Conservation (phyloP, 2,329 filamentous ascomycete genomes). For the Byssothecium circinans region DNA sequence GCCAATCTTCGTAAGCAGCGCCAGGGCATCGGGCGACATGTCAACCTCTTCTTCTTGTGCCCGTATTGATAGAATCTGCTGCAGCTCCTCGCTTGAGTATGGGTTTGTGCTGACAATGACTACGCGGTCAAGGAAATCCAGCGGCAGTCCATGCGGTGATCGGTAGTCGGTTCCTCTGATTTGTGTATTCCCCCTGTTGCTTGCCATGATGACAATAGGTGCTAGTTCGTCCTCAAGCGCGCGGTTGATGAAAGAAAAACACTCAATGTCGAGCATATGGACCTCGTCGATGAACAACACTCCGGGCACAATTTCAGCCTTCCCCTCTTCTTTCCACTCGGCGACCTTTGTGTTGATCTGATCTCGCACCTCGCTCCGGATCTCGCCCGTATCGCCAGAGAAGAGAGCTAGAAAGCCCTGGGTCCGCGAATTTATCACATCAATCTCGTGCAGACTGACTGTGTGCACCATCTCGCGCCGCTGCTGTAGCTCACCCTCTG, state of each 20-base stretch:
- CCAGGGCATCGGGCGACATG: conserved; percentile 83
- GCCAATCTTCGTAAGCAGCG: conserved; percentile 92
- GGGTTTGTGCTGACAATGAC: conserved; percentile 93
- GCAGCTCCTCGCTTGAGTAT: conserved; percentile 82
- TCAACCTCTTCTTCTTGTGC: conserved; percentile 97
- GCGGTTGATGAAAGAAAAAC: conserved; percentile 97
- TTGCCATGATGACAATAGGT: conserved; percentile 98
- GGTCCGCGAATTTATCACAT: conserved; percentile 98
- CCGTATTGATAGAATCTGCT: conserved; percentile 87
- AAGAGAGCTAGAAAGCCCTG: conserved; percentile 97
- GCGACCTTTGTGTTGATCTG: conserved; percentile 99
- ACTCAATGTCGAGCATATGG: conserved; percentile 99
- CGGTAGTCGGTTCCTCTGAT: conserved; percentile 93
- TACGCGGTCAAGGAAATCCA: conserved; percentile 94
- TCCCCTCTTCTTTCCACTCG: conserved; percentile 99
- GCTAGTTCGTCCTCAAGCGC: conserved; percentile 93
- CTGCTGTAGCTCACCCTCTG: conserved; percentile 95
- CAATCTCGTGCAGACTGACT: conserved; percentile 95
- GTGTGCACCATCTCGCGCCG: conserved; percentile 97
- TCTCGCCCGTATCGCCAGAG: conserved; percentile 97
- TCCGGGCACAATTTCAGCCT: conserved; percentile 95
- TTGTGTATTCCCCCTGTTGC: conserved; percentile 87
- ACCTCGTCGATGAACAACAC: conserved; percentile 99
- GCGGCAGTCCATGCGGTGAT: conserved; percentile 88
- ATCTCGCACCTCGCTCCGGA: conserved; percentile 92